Evolutionary conservation across 1,284 basidiomycete species (phyloP), one percentile per base, ranked within the genome.

Genomic region (Rhodotorula sp.): DNA sequence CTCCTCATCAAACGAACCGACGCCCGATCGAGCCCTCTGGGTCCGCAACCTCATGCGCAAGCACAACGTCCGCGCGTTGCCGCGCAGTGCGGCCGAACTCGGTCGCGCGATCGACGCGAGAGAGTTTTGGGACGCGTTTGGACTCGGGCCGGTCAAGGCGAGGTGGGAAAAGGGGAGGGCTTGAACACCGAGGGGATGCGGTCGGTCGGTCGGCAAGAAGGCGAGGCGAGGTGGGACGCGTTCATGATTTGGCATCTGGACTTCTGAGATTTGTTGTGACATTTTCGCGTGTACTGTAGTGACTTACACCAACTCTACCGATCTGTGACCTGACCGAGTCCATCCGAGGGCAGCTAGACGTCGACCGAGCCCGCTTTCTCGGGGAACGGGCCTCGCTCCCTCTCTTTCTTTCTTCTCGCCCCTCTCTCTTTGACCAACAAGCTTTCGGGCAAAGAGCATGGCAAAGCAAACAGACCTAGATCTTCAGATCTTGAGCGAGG

Each of bases 41-140:
- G 87, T 88, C 3, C 81, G 82, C 20, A 86, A 88, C 78, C 81
- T 89, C 51, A 87, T 88, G 86, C 74, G 77, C 5, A 87, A 88
- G 77, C 75, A 82, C 20, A 81, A 80, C n/a, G 80, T 88, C 5
- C 81, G 83, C 18, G 85, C 83, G 0, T 80, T 89, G n/a, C 88
- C 88, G 21, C 81, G 88, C 34, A 79, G 83, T 49, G 77, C 84
- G 16, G 84, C 84, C 39, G 39, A 79, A 18, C 79, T 90, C 18
- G 87, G 87, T 0, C 79, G 86, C 48, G 86, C 84, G 5, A 78
- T 89, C 73, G 87, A 88, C 78, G 86, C 86, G 58, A 81, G 85
- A 43, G 87, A 88, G 66, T 89, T 89, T 75, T 89, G 88, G 87
- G 70, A 76, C 16, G 74, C 70, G 5, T 82, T 83, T 78, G 69